Base-by-base conservation (phyloP, 192 early-diverging fungal genomes). In the Coemansia reversa region DNA sequence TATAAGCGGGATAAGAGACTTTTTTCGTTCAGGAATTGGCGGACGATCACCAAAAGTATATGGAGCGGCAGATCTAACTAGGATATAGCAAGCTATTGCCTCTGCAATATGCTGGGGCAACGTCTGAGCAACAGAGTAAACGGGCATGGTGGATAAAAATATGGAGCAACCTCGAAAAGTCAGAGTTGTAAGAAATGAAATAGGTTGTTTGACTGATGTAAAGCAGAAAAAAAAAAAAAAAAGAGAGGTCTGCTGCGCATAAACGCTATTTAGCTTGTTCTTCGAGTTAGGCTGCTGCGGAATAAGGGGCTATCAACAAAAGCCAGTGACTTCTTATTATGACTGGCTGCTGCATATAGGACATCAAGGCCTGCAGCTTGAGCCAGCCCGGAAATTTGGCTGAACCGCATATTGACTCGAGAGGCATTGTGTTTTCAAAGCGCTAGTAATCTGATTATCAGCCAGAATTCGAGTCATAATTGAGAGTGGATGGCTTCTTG, bases 101-200 rank as follows among this genome's bases (percentile, higher is more conserved):
- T 66, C 61, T 1, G 51, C 16, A n/a, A 63, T 19, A 20, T 52
- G 51, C 45, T 39, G 47, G 12, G 71, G 55, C 22, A 73, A 65
- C 7, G 25, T 23, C 47, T 65, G 63, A 29, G 42, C 63, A 4
- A 22, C 20, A 39, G 54, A 57, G 32, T 48, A 57, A 7, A 22
- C 55, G 4, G 63, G 63, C 63, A 65, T 65, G n/a, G 9, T 45
- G 9, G 7, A 16, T 45, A 45, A 16, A 14, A 16, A 45, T 0
- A 12, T 45, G 3, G 8, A 11, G 8, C 14, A 45, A 14, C 12
- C 14, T 9, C 14, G 3, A 0, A 45, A 45, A 45, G 39, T 45
- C 39, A 45, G 39, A 45, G 39, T 16, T 45, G 7, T 45, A 14
- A 45, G 12, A 45, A 45, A 45, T 45, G 16, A 45, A 16, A 12